Base-by-base conservation (phyloP, 495 filamentous ascomycete species). In the Neurospora discreta region DNA sequence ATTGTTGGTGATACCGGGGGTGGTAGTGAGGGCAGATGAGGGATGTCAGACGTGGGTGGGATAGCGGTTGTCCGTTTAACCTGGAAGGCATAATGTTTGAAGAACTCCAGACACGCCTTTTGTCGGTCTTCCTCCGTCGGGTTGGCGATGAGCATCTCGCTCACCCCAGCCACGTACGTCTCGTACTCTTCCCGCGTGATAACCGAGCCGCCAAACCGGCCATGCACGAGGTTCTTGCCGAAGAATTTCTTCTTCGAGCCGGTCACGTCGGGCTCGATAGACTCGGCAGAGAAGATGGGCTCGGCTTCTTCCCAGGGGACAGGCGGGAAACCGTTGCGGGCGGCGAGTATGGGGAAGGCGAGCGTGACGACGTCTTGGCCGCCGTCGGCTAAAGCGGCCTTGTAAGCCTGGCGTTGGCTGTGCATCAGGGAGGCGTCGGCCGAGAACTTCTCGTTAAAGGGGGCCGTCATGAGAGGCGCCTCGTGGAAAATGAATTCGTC, bases 401-500 rank as follows among this genome's bases (percentile, higher is more conserved):
- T 39, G 68, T 65, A 77, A 3, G 74, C 74, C 4, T 58, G 26
- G 15, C 38, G 30, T 72, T 79, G 76, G 42, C 33, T 38, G 1
- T 67, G n/a, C 43, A 75, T 41, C 16, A 72, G 40, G 4, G 30
- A 11, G 36, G 13, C 16, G 75, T 76, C 73, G 39, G 60, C 65
- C 7, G 70, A 39, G 69, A 71, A 67, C 18, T 30, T 70, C 52
- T 78, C 74, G 73, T 76, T 75, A 73, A 74, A 79, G 20, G 70
- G 42, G 43, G 74, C 75, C 30, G 41, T 67, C 65, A 81, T 71
- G 5, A 77, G 30, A 4, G 75, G 77, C 20, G 69, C 73, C 58
- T 81, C 79, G 71, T 73, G 70, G 69, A 79, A 78, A 65, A 80
- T 76, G 68, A 74, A 74, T 33, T 81, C 78, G 30, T 72, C 75